Evolutionary conservation across 352 stramenopile species (phyloP).

Genomic region (Globisporangium rhizosaccharum): DNA sequence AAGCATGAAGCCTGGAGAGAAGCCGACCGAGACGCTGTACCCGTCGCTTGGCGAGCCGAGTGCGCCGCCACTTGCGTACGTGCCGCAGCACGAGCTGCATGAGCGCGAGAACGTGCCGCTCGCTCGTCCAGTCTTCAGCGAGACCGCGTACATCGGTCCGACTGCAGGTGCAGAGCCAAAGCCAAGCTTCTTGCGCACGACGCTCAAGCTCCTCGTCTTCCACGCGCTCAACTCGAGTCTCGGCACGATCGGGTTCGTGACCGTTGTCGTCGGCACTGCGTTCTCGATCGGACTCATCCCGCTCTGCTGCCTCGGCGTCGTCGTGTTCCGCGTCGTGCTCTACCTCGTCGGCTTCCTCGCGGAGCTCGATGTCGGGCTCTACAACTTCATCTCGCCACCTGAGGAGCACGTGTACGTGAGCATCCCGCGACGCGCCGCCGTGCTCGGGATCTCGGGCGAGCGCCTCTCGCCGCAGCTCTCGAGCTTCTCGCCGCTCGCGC

Average conservation of each 20-base stretch:
- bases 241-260: constrained; percentile 32
- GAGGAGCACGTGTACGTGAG: constrained; percentile 46
- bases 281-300: constrained; percentile 39
- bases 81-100: constrained; percentile 8
- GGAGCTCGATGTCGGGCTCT: constrained; percentile 49
- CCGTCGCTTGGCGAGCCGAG: constrained; percentile 27
- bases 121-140: constrained; percentile 14
- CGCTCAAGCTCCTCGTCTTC: constrained; percentile 53
- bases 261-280: constrained; percentile 30
- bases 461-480: constrained; percentile 46
- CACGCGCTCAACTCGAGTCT: constrained; percentile 53
- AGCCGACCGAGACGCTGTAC: constrained; percentile 19
- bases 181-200: constrained; percentile 26
- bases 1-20: constrained; percentile 10
- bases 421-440: constrained; percentile 23
- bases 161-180: constrained; percentile 6
- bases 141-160: constrained; percentile 17
- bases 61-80: constrained; percentile 12
- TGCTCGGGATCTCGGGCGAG: constrained; percentile 37
- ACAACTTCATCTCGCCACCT: constrained; percentile 56
- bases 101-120: constrained; percentile 17
- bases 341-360: constrained; percentile 46
- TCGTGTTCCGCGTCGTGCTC: constrained; percentile 50
- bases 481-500: constrained; percentile 30
- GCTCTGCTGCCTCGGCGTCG: constrained; percentile 48